A percentile compares a stretch with the other conserved stretches of the same genome.
Evolutionary conservation across 2,329 filamentous ascomycete species (phyloP).

Genomic region (Diaporthe nobilis): DNA sequence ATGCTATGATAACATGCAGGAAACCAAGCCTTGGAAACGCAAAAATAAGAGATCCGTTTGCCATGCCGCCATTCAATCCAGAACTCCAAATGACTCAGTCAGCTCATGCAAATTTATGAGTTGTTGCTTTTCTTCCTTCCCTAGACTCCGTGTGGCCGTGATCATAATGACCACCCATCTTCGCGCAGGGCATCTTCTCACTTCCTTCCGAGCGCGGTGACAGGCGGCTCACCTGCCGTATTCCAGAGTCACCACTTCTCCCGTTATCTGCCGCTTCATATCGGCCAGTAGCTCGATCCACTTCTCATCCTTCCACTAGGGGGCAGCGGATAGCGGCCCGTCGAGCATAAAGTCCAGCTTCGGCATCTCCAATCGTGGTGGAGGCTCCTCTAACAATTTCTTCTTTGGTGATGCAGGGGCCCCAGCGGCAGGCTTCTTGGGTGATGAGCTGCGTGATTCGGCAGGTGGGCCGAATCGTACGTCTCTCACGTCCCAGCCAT

Average conservation of each 20-base stretch:
- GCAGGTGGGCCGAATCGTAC: slow-evolving; percentile 80
- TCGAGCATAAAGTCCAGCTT: slow-evolving; percentile 66
- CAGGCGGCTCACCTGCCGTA: not conserved
- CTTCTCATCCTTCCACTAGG: slow-evolving; percentile 46
- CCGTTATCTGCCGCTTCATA: slow-evolving; percentile 13
- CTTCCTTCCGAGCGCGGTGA: not conserved
- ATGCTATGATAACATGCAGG: slow-evolving; percentile 15
- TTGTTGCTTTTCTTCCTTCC: slow-evolving; percentile 21
- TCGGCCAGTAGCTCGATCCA: slow-evolving; percentile 48
- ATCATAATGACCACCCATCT: not conserved
- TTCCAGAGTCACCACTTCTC: not conserved
- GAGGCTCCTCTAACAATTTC: slow-evolving; percentile 65
- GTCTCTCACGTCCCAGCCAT: slow-evolving; percentile 87
- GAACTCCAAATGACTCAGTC: slow-evolving; percentile 10
- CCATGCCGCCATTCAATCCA: slow-evolving; percentile 18
- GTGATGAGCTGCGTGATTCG: slow-evolving; percentile 58
- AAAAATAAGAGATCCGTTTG: slow-evolving; percentile 24
- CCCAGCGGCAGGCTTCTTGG: slow-evolving; percentile 56
- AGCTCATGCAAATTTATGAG: slow-evolving; percentile 21
- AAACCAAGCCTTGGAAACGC: slow-evolving; percentile 3
- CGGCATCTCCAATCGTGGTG: slow-evolving; percentile 74
- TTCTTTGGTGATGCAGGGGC: slow-evolving; percentile 54
- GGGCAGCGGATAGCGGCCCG: slow-evolving; percentile 40
- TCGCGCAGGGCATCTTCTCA: not conserved
- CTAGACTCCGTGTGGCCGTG: slow-evolving; percentile 30